Conservation (phyloP, 495 filamentous ascomycete species). For the Aspergillus panamensis region DNA sequence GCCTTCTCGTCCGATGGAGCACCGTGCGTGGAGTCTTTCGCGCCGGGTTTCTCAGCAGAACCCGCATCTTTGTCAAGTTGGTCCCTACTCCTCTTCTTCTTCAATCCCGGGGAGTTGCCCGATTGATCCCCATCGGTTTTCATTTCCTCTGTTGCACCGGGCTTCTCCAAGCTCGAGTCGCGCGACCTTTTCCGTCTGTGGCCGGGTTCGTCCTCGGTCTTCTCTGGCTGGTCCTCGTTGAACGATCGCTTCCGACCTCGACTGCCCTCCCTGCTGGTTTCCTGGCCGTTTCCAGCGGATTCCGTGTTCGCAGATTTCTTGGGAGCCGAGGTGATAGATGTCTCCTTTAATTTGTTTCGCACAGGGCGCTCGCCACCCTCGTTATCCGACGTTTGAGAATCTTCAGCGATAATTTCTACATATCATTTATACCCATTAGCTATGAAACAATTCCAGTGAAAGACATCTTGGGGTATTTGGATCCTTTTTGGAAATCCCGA, state of each 20-base stretch:
- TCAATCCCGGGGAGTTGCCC: constrained; percentile 31
- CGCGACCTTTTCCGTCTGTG: constrained; percentile 48
- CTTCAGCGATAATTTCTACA: constrained; percentile 25
- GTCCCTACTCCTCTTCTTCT: constrained; percentile 53
- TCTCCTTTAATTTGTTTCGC: constrained; percentile 59
- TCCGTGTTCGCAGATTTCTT: constrained; percentile 9
- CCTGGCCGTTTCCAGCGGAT: constrained; percentile 2
- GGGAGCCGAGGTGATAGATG: constrained; percentile 48
- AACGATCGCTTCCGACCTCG: constrained; percentile 56
- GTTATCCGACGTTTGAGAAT: constrained; percentile 43
- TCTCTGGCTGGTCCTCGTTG: constrained; percentile 43
- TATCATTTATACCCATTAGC: neutral
- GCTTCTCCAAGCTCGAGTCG: constrained; percentile 28
- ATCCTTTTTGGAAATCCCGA: neutral
- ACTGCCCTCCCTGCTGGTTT: constrained; percentile 26
- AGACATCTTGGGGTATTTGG: neutral
- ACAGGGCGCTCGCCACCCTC: constrained; percentile 54
- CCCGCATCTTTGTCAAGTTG: constrained; percentile 45
- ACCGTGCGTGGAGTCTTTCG: constrained; percentile 22
- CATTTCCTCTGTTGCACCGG: constrained; percentile 4
- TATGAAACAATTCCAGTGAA: neutral
- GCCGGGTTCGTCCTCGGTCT: constrained; percentile 27
- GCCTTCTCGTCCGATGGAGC: constrained; percentile 16
- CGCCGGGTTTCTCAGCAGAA: constrained; percentile 20
- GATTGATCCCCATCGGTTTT: constrained; percentile 5